phyloP scores from a whole-genome alignment of 768 basidiomycete genomes.

The Russula foetens region DNA sequence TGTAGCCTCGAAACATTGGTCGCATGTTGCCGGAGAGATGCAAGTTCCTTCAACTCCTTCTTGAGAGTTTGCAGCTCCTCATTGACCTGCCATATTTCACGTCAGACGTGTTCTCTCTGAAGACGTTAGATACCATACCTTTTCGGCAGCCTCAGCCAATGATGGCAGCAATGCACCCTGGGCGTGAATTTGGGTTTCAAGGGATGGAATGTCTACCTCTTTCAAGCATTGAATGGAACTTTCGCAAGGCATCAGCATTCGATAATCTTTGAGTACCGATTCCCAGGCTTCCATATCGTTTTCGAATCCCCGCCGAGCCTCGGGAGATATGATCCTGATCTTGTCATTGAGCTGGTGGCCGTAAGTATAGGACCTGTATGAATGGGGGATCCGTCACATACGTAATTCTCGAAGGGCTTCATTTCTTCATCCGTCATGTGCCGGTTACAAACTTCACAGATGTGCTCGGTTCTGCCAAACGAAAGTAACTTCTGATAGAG shows the following conservation, averaged over 20 bases:
- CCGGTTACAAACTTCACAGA: slow-evolving; percentile 73
- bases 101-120: not conserved
- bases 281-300: slow-evolving; percentile 55
- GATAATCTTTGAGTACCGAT: slow-evolving; percentile 44
- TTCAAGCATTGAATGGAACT: slow-evolving; percentile 47
- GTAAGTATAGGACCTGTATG: not conserved
- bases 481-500: slow-evolving; percentile 50
- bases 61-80: slow-evolving; percentile 46
- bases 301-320: slow-evolving; percentile 35
- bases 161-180: slow-evolving; percentile 48
- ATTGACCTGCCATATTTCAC: slow-evolving; percentile 35
- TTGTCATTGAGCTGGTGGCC: slow-evolving; percentile 49
- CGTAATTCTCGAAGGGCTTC: slow-evolving; percentile 57
- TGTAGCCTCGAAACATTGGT: slow-evolving; percentile 49
- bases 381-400: not conserved
- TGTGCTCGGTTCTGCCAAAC: slow-evolving; percentile 51
- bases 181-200: slow-evolving; percentile 53
- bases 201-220: slow-evolving; percentile 51
- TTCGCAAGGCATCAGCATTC: slow-evolving; percentile 50
- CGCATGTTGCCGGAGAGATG: slow-evolving; percentile 52
- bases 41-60: slow-evolving; percentile 52
- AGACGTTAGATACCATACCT: slow-evolving; percentile 35
- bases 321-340: slow-evolving; percentile 48
- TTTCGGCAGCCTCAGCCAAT: slow-evolving; percentile 47
- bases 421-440: slow-evolving; percentile 47